Evolutionary conservation across 129 eudicot species (phyloP).

Genomic region (sunflower (Helianthus annuus)): DNA sequence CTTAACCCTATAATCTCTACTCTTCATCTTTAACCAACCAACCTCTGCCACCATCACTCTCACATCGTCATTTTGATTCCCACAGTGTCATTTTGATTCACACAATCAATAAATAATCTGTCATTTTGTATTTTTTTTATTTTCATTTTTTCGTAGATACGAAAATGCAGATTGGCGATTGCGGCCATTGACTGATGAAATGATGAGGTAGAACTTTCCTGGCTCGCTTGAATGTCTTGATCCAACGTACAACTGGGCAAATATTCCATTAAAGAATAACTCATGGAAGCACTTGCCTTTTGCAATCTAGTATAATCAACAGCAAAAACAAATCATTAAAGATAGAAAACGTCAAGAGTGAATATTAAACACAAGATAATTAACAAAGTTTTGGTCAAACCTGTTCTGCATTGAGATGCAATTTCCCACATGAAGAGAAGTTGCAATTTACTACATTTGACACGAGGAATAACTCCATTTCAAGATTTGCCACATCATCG

Average conservation of each 20-base stretch:
- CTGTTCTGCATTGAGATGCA: conserved; percentile 59
- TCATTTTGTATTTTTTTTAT: no score
- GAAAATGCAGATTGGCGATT: no score
- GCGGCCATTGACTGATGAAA: no score
- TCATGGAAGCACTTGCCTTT: conserved; percentile 83
- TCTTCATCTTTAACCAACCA: no score
- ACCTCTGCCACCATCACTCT: no score
- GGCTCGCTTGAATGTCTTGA: conserved; percentile 45
- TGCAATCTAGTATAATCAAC: conserved; percentile 44
- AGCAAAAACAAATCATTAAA: conserved; percentile 9
- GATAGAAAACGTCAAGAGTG: not conserved
- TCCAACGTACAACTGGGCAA: conserved; percentile 56
- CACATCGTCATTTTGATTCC: no score
- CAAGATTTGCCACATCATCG: conserved; percentile 72
- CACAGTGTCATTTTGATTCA: no score
- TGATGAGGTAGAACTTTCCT: conserved; percentile 46
- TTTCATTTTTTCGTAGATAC: no score
- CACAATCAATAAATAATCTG: no score
- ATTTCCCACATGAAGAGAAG: conserved; percentile 50
- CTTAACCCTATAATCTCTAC: no score
- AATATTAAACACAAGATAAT: conserved; percentile 4
- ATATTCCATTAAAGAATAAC: conserved; percentile 77
- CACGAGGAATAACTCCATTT: conserved; percentile 64
- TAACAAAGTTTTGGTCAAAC: conserved; percentile 33
- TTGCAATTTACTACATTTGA: conserved; percentile 56